Percentiles rank a stretch among this genome's conserved stretches.
These are phyloP conservation scores for Hydrangea macrophylla DNA, from an alignment of 148 eudicot species.

Conservation along the genomic window DNA sequence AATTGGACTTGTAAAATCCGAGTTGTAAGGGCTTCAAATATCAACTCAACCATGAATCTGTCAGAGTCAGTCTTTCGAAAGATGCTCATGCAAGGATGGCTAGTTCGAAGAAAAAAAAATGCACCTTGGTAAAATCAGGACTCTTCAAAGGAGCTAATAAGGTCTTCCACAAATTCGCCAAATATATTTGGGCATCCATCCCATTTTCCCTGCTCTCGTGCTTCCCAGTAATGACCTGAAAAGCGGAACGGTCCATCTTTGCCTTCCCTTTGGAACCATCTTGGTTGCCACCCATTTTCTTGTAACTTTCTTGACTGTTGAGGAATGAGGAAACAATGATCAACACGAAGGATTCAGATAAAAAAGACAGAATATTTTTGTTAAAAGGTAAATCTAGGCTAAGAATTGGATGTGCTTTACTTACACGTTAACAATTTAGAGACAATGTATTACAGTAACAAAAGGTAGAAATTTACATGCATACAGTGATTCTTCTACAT, in stretches of 20 bases:
- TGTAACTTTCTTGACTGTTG: conserved; percentile 78
- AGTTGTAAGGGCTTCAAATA: background rate
- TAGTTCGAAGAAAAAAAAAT: conserved; percentile 4
- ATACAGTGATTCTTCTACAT: background rate
- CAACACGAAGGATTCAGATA: background rate
- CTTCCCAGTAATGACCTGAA: conserved; percentile 85
- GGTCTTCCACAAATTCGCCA: conserved; percentile 58
- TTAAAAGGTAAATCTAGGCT: background rate
- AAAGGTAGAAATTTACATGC: background rate
- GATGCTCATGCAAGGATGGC: background rate
- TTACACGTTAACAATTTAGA: background rate
- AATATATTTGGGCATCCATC: conserved; percentile 69
- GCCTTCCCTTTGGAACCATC: conserved; percentile 72
- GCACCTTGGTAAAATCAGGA: conserved; percentile 38
- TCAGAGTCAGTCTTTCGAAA: background rate
- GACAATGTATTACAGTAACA: background rate
- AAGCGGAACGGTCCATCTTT: conserved; percentile 61
- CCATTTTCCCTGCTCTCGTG: conserved; percentile 61
- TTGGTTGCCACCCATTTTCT: conserved; percentile 88
- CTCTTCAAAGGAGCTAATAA: conserved; percentile 25
- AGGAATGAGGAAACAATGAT: background rate
- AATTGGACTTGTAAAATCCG: background rate
- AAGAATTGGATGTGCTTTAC: background rate
- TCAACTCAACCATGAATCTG: no score
- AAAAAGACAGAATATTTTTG: background rate